Evolutionary conservation across 208 protist genomes (phyloP).

Genomic region (Herpetomonas samuelpessoai): DNA sequence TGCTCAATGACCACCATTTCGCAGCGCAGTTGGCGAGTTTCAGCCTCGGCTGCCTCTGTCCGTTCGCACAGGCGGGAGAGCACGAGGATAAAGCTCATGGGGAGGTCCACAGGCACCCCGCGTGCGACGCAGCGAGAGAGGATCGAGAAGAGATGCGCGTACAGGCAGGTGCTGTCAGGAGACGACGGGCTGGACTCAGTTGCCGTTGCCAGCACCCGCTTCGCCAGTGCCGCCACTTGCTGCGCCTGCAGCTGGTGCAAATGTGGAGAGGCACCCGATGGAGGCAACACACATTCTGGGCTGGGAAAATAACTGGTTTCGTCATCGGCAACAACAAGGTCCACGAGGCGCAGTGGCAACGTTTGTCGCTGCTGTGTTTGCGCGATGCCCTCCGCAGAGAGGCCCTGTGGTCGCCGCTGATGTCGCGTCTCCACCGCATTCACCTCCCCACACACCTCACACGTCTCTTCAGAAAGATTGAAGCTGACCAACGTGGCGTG

Average conservation of each 20-base stretch:
- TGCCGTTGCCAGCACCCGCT: slow-evolving; percentile 4
- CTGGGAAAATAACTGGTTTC: slow-evolving; percentile 32
- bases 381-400: neutral
- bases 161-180: slow-evolving; percentile 18
- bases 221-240: slow-evolving; percentile 22
- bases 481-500: slow-evolving; percentile 41
- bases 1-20: slow-evolving; percentile 22
- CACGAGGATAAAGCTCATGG: slow-evolving; percentile 11
- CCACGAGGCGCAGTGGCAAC: slow-evolving; percentile 65
- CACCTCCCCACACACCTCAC: slow-evolving; percentile 61
- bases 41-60: neutral
- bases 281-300: slow-evolving; percentile 18
- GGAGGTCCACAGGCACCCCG: slow-evolving; percentile 16
- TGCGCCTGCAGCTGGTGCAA: slow-evolving; percentile 34
- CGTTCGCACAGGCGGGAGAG: slow-evolving; percentile 12
- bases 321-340: slow-evolving; percentile 42
- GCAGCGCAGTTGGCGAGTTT: slow-evolving; percentile 4
- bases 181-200: neutral
- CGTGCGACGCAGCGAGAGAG: slow-evolving; percentile 46
- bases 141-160: slow-evolving; percentile 52
- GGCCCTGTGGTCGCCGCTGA: no score
- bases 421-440: neutral
- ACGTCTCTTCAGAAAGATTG: slow-evolving; percentile 61
- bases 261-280: no score
- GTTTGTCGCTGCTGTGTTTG: slow-evolving; percentile 7